Evolutionary conservation across 2,329 filamentous ascomycete genomes (phyloP), one percentile per base, ranked within the genome.

Genomic region (Sclerotinia glacialis): DNA sequence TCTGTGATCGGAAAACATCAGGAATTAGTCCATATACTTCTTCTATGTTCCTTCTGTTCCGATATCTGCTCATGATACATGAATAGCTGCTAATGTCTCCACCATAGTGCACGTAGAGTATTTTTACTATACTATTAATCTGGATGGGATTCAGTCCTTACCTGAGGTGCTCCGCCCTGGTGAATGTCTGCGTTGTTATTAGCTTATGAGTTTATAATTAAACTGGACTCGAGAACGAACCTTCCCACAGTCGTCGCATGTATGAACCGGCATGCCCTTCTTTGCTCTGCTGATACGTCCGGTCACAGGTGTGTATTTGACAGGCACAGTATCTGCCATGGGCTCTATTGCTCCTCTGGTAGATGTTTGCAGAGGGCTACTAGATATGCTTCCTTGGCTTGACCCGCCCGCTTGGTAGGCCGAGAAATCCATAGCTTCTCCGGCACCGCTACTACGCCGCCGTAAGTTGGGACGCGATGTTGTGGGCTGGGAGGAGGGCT

Each of bases 121-220:
- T 26, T 61, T 49, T 44, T 18, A 40, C 49, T 7, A 1, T 5
- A 47, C 8, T 11, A 8, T 21, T 31, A 49, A 28, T 11, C 34
- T 42, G 18, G 16, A 21, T 40, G 26, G 37, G 23, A 26, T 23
- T 28, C 7, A 14, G 31, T 50, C 54, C 70, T 74, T 71, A 87
- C 85, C 84, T 84, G 52, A 88, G 76, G 76, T 88, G 86, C 72
- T 88, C 85, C 40, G 85, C 86, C 72, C 86, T 79, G 16, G 85
- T 87, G 69, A 88, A 88, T 2, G 83, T 87, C 85, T 87, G 65
- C 21, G 52, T 53, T 42, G 31, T 53, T 26, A 65, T 72, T 49
- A 76, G 69, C 60, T 69, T 37, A 50, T 40, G 44, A 18, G 8
- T 49, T 49, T 14, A 11, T 14, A 23, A 26, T 6, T 7, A 23